These are phyloP conservation scores for Papiliotrema terrestris DNA, from an alignment of 1,284 basidiomycete species.

Conservation along the genomic window DNA sequence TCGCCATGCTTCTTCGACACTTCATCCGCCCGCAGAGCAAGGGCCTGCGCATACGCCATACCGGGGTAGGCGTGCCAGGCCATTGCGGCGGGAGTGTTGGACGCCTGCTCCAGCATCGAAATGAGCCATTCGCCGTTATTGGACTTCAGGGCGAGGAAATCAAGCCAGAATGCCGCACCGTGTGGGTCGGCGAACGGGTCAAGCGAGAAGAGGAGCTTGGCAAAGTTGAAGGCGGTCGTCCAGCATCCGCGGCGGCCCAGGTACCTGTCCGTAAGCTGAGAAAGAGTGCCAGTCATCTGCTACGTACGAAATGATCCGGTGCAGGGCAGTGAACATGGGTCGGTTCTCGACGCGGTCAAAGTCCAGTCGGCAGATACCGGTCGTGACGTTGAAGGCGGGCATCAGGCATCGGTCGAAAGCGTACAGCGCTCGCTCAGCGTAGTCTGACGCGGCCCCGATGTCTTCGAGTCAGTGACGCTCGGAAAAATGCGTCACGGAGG, in stretches of 20 bases:
- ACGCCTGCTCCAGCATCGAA: slow-evolving; percentile 55
- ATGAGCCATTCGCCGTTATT: slow-evolving; percentile 76
- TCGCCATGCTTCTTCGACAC: slow-evolving; percentile 56
- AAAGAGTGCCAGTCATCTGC: neutral
- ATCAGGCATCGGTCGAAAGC: slow-evolving; percentile 83
- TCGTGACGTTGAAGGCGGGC: slow-evolving; percentile 75
- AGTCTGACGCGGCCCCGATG: slow-evolving; percentile 76
- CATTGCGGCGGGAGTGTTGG: slow-evolving; percentile 49
- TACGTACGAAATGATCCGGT: slow-evolving; percentile 68
- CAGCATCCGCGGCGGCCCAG: slow-evolving; percentile 80
- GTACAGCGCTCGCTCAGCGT: slow-evolving; percentile 79
- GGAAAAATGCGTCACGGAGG: neutral
- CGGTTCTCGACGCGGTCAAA: slow-evolving; percentile 60
- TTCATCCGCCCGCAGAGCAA: slow-evolving; percentile 63
- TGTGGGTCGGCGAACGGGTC: slow-evolving; percentile 79
- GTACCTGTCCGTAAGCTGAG: slow-evolving; percentile 54
- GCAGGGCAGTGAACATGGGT: slow-evolving; percentile 57
- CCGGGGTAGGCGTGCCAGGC: slow-evolving; percentile 66
- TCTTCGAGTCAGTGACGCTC: slow-evolving; percentile 53
- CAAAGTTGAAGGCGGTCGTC: slow-evolving; percentile 83
- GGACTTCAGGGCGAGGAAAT: slow-evolving; percentile 75
- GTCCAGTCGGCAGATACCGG: slow-evolving; percentile 73
- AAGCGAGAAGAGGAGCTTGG: slow-evolving; percentile 71
- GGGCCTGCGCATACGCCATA: slow-evolving; percentile 70
- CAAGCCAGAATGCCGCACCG: slow-evolving; percentile 75